Percentiles rank a stretch among this genome's conserved stretches.
phyloP scores from a whole-genome alignment of 2,329 filamentous ascomycete genomes.

The Phaeosphaeriaceae sp. region DNA sequence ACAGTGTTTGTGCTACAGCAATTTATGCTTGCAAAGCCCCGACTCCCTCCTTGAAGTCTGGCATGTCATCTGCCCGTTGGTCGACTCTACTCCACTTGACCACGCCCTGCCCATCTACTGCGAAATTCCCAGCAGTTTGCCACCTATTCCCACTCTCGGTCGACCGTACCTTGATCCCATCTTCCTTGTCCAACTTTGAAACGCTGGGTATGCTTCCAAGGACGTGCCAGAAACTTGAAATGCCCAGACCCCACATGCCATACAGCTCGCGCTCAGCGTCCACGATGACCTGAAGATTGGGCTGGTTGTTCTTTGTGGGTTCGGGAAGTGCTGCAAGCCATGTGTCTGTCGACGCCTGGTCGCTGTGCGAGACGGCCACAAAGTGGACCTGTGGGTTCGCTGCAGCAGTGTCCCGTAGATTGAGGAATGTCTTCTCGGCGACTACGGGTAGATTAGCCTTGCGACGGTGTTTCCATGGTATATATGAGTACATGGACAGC shows the following conservation, averaged over 20 bases:
- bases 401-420: conserved; percentile 35
- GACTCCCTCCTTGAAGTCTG: conserved; percentile 56
- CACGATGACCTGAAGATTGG: conserved; percentile 65
- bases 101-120: conserved; percentile 60
- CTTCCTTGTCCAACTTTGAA: conserved; percentile 64
- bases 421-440: conserved; percentile 68
- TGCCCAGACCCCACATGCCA: conserved; percentile 70
- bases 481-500: conserved; percentile 68
- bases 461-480: background rate
- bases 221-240: conserved; percentile 68
- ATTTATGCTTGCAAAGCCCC: conserved; percentile 41
- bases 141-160: conserved; percentile 72
- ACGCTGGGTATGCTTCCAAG: conserved; percentile 64
- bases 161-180: conserved; percentile 71
- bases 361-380: conserved; percentile 47
- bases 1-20: conserved; percentile 10
- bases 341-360: conserved; percentile 36
- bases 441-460: conserved; percentile 53
- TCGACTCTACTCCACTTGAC: conserved; percentile 61
- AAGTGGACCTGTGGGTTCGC: conserved; percentile 35
- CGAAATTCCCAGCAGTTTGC: conserved; percentile 73
- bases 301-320: conserved; percentile 48
- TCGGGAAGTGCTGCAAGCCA: conserved; percentile 42
- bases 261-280: conserved; percentile 68
- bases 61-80: conserved; percentile 60